These are phyloP conservation scores for Saksenaea vasiformis DNA, from an alignment of 371 early-diverging fungal species.

Conservation along the genomic window DNA sequence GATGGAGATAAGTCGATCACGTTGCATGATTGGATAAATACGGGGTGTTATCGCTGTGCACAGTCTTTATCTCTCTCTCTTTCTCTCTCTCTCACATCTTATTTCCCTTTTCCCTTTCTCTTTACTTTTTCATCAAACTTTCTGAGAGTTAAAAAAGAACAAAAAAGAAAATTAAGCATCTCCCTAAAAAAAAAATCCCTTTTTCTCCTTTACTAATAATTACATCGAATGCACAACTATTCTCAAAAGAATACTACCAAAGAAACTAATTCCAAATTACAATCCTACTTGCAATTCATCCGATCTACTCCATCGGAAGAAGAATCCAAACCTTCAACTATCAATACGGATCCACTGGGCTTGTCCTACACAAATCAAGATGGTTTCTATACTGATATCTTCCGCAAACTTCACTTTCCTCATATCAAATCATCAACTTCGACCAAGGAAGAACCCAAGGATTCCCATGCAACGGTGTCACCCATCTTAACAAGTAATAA, in stretches of 20 bases:
- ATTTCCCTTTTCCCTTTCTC: not conserved
- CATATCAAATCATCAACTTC: constrained; percentile 14
- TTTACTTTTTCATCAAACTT: not conserved
- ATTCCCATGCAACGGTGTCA: not conserved
- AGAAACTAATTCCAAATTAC: constrained; percentile 11
- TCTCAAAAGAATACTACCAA: not conserved
- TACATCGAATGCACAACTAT: constrained; percentile 1
- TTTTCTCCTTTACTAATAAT: not conserved
- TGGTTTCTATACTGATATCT: constrained; percentile 20
- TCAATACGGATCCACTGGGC: constrained; percentile 29
- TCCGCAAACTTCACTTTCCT: constrained; percentile 27
- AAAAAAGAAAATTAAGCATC: not conserved
- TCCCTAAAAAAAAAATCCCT: not conserved
- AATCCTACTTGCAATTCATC: constrained; percentile 21
- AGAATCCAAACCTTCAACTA: not conserved
- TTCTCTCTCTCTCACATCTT: not conserved
- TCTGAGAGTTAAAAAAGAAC: not conserved
- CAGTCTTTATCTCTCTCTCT: not conserved
- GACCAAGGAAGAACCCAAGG: not conserved
- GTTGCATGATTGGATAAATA: constrained; percentile 5
- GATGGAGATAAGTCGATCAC: constrained; percentile 5
- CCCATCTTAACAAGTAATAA: not conserved
- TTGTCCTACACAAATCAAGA: constrained; percentile 22
- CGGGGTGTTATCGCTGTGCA: not conserved
- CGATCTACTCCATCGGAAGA: constrained; percentile 10